Conservation (phyloP, 2,329 filamentous ascomycete genomes). For the Colletotrichum godetiae region DNA sequence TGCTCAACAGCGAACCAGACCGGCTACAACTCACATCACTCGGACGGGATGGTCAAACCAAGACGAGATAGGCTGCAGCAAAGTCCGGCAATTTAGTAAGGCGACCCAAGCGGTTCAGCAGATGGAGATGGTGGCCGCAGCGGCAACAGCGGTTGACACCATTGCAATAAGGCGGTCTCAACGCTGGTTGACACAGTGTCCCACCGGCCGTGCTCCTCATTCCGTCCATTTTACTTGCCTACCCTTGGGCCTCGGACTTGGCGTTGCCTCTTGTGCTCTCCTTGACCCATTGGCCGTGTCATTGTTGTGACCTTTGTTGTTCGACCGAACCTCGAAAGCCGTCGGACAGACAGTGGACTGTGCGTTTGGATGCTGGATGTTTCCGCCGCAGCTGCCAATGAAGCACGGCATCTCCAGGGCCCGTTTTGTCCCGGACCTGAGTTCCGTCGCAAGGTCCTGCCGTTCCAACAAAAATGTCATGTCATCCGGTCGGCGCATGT, state of each 20-base stretch:
- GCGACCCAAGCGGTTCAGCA: constrained; percentile 17
- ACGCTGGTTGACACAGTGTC: constrained; percentile 19
- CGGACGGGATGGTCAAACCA: constrained; percentile 4
- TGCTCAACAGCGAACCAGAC: constrained; percentile 1
- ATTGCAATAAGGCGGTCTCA: neutral
- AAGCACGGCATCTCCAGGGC: neutral
- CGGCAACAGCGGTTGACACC: constrained; percentile 27
- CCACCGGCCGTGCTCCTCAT: constrained; percentile 28
- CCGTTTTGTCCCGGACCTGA: neutral
- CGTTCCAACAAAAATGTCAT: constrained; percentile 10
- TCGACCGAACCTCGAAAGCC: neutral
- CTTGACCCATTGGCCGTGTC: constrained; percentile 6
- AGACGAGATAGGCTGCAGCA: neutral
- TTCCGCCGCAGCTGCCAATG: neutral
- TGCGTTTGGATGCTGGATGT: neutral
- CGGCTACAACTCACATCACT: constrained; percentile 1
- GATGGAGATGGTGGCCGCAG: constrained; percentile 5
- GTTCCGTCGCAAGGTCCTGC: constrained; percentile 16
- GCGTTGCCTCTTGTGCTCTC: neutral
- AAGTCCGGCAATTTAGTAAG: neutral
- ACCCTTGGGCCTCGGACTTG: constrained; percentile 29
- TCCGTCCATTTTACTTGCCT: constrained; percentile 19
- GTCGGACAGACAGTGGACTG: neutral
- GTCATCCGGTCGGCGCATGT: constrained; percentile 25
- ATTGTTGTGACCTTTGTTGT: constrained; percentile 28